phyloP scores from a whole-genome alignment of 257 asterid genomes.

The Solanum verrucosum region DNA sequence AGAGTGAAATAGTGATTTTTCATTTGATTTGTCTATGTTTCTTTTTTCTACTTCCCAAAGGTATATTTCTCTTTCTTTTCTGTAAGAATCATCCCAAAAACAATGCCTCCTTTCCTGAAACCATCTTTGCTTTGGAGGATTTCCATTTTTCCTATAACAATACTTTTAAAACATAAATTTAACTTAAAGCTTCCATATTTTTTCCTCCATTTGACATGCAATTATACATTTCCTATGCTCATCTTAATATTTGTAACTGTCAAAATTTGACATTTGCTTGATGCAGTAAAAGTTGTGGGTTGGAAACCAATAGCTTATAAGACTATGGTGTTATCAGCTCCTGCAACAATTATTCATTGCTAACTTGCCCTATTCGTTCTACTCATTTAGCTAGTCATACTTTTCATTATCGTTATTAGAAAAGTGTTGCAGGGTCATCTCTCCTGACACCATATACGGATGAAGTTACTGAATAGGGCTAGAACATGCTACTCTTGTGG shows the following conservation, averaged over 20 bases:
- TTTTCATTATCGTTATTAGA: background rate
- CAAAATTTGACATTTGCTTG: background rate
- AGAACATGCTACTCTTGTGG: background rate
- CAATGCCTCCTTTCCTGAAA: background rate
- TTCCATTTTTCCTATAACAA: background rate
- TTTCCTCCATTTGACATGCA: background rate
- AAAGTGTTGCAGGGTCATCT: background rate
- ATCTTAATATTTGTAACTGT: background rate
- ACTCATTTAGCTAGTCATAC: background rate
- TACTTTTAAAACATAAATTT: background rate
- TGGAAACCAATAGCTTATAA: background rate
- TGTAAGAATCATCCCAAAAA: background rate
- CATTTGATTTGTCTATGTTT: background rate
- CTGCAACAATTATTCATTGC: background rate
- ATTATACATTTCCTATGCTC: background rate
- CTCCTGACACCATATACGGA: background rate
- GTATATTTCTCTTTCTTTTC: background rate
- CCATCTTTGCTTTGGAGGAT: background rate
- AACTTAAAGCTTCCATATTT: background rate
- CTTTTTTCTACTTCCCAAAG: background rate
- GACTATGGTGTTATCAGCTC: background rate
- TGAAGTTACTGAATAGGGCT: background rate
- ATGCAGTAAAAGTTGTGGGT: background rate
- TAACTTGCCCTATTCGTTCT: background rate
- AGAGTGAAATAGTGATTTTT: background rate